A percentile compares a stretch with the other conserved stretches of the same genome.
Evolutionary conservation across 2,329 filamentous ascomycete species (phyloP).

Genomic region (Harringtonia lauricola): DNA sequence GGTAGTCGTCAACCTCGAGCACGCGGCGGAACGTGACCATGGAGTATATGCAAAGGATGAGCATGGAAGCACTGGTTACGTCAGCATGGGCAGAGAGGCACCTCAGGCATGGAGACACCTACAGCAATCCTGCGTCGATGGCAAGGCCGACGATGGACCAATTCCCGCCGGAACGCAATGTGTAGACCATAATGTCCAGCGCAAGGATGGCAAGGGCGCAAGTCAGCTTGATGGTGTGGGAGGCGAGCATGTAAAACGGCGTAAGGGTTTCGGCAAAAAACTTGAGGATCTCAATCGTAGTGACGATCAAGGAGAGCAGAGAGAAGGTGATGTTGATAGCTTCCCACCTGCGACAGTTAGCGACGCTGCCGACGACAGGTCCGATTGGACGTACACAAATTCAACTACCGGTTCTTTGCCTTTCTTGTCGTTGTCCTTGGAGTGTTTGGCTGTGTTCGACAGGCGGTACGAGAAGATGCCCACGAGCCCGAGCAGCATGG

Average conservation of each 20-base stretch:
- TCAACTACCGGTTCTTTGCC: constrained; percentile 32
- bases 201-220: constrained; percentile 34
- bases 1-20: constrained; percentile 37
- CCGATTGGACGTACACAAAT: constrained; percentile 34
- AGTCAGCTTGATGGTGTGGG: constrained; percentile 37
- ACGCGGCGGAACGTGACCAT: constrained; percentile 35
- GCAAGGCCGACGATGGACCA: constrained; percentile 38
- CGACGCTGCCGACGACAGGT: neutral
- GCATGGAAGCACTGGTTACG: constrained; percentile 25
- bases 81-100: neutral
- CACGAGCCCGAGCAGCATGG: constrained; percentile 32
- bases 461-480: constrained; percentile 43
- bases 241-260: constrained; percentile 41
- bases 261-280: constrained; percentile 36
- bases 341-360: constrained; percentile 34
- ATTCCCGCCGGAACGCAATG: constrained; percentile 28
- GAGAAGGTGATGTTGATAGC: constrained; percentile 38
- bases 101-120: constrained; percentile 14
- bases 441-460: constrained; percentile 31
- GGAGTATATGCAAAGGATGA: constrained; percentile 35
- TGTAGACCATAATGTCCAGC: constrained; percentile 41
- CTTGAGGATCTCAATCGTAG: constrained; percentile 29
- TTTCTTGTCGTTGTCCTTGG: constrained; percentile 26
- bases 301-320: constrained; percentile 31
- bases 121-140: constrained; percentile 38